Evolutionary conservation across 345 rosid genomes (phyloP).

Genomic region (Noccaea caerulescens): DNA sequence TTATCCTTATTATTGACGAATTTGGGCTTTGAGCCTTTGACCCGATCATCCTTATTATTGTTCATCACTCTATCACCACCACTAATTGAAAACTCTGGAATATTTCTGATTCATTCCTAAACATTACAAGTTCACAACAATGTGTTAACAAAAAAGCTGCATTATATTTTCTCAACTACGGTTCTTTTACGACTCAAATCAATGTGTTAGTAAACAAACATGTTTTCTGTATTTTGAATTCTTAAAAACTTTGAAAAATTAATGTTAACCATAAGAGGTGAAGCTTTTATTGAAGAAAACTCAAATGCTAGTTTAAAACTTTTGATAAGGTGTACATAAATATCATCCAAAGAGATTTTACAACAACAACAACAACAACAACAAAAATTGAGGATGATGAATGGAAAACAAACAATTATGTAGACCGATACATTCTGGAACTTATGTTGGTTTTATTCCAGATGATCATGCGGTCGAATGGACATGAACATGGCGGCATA

Average conservation of each 20-base stretch:
- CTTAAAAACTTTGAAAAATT: too few relatives aligned
- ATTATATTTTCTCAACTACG: too few relatives aligned
- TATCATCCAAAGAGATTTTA: neutral
- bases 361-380: neutral
- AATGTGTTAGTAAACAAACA: too few relatives aligned
- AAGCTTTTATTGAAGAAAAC: slow-evolving; percentile 4
- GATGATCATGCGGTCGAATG: slow-evolving; percentile 82
- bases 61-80: too few relatives aligned
- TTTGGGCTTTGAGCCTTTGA: neutral
- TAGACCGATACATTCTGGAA: neutral
- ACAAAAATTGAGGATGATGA: slow-evolving; percentile 5
- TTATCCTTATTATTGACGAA: neutral
- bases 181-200: too few relatives aligned
- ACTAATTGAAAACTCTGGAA: too few relatives aligned
- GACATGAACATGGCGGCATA: slow-evolving; percentile 90
- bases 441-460: slow-evolving; percentile 47
- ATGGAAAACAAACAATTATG: slow-evolving; percentile 11
- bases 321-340: neutral
- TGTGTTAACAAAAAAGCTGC: too few relatives aligned
- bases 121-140: too few relatives aligned
- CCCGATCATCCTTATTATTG: neutral
- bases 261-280: neutral
- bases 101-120: too few relatives aligned
- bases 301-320: slow-evolving; percentile 18
- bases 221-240: too few relatives aligned